Base-by-base conservation (phyloP, 371 early-diverging fungal genomes). In the Chytridiales sp. region DNA sequence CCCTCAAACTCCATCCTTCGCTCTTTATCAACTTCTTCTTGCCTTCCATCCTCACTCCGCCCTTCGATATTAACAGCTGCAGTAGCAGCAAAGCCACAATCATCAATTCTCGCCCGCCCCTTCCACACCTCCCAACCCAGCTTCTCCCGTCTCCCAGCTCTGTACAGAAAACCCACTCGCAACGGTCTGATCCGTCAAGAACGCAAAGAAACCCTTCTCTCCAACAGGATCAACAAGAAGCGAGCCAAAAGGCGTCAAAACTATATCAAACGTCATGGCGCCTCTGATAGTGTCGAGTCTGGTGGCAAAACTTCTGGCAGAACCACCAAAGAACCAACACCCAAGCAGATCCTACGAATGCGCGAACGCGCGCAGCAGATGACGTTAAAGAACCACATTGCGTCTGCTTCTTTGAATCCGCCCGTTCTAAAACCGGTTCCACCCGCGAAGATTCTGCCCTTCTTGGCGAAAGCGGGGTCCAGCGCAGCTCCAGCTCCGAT, bases 161-260 rank as follows among this genome's bases (percentile, higher is more conserved):
- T 62, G 13, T 56, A 54, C 57, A 52, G 56, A 41, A 41, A 34
- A 1, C 32, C 47, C 17, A 60, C 59, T 46, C 64, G 61, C 21
- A 50, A 51, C 31, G 48, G 43, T 44, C 13, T 13, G 4, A 50
- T 26, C 9, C 54, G 49, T 0, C 44, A 40, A n/a, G 54, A 22
- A 3, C 34, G 35, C 4, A 48, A 52, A 35, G 65, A 58, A 47
- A 27, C 34, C 35, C 19, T 44, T 43, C 53, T 63, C 11, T n/a
- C 38, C 26, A 44, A 50, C 1, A 39, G 46, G 38, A 38, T 36
- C 17, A n/a, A 29, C 13, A 52, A 41, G 34, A 21, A 41, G 0
- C 11, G 27, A 24, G 21, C 6, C 29, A 24, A 29, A n/a, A 32
- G 17, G 15, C 36, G 26, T 39, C 53, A 39, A 34, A 52, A 19